phyloP scores from a whole-genome alignment of 805 yeast species.

The Huiozyma naganishii region DNA sequence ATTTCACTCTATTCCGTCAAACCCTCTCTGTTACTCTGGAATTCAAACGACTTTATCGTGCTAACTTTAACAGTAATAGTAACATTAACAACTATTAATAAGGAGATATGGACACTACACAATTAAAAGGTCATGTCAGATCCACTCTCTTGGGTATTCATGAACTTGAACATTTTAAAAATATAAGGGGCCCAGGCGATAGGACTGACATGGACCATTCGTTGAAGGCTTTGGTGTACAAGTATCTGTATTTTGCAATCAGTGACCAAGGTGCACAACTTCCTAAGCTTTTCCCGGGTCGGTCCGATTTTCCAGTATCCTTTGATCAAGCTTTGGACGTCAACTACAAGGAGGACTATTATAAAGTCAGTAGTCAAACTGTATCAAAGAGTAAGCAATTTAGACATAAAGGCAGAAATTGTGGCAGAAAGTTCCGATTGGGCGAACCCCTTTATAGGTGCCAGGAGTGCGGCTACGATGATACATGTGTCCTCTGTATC shows the following conservation, averaged over 20 bases:
- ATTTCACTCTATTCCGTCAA: no score
- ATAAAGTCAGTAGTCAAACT: slow-evolving; percentile 2
- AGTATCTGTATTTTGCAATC: slow-evolving; percentile 26
- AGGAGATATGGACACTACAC: neutral
- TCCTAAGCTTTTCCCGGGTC: slow-evolving; percentile 23
- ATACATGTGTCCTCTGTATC: slow-evolving; percentile 67
- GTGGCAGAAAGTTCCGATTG: slow-evolving; percentile 50
- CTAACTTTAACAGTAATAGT: no score
- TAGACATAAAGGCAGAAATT: slow-evolving; percentile 50
- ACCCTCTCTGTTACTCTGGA: no score
- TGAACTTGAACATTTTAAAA: slow-evolving; percentile 9
- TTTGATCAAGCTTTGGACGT: slow-evolving; percentile 13
- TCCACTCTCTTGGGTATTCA: slow-evolving; percentile 14
- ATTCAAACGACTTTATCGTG: no score
- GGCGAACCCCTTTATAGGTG: slow-evolving; percentile 68
- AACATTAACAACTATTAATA: no score
- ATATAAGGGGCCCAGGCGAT: slow-evolving; percentile 20
- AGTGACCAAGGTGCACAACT: slow-evolving; percentile 33
- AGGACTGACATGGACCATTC: slow-evolving; percentile 21
- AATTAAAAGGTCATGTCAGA: neutral
- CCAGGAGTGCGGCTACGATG: slow-evolving; percentile 65
- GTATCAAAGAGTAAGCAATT: slow-evolving; percentile 8
- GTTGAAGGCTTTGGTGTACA: slow-evolving; percentile 16
- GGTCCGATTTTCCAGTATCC: slow-evolving; percentile 9
- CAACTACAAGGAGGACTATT: slow-evolving; percentile 6